Base-by-base conservation (phyloP, 192 early-diverging fungal species). In the Coemansia reversa region DNA sequence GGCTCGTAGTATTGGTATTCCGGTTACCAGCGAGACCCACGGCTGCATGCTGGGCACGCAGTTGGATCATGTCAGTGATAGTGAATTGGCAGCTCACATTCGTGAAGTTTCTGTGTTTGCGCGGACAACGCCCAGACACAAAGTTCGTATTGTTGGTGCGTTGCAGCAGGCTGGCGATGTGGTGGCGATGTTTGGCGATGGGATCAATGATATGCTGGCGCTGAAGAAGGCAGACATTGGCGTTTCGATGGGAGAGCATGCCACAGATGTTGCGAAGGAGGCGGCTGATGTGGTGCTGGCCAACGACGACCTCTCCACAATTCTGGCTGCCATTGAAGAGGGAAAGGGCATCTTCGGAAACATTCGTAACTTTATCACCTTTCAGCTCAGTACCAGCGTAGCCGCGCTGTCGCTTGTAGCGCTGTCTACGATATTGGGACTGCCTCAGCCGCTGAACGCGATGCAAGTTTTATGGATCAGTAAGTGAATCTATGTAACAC, bases 401-500 rank as follows among this genome's bases (percentile, higher is more conserved):
- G 87, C 96, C 14, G 96, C 96, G 2, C 81, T 98, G 57, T 84
- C 90, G 1, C 74, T 98, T 67, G 93, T 98, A 66, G 93, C 94
- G 20, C 63, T 92, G 25, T 84, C 93, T 12, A 96, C 93, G 6
- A 67, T 97, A 19, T 85, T 95, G 68, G 94, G 93, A 32, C 74
- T 94, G 11, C 82, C 85, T 20, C 95, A 95, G 61, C 96, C 96
- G 48, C 83, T 98, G 60, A 98, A 98, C 70, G 90, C 96, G 9
- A 98, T 98, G 96, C 96, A 98, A 70, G 96, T 98, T 73, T 78
- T 98, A 57, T 98, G 93, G 94, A 98, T 98, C 58, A 98, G 61
- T 62, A 62, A 62, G 61, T 62, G 18, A 12, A 62, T 39, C n/a
- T 45, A 23, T 51, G 91, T 96, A 87, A 83, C 88, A 85, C 49